These are phyloP conservation scores for Petunia secreta DNA, from an alignment of 257 asterid species.

Conservation along the genomic window DNA sequence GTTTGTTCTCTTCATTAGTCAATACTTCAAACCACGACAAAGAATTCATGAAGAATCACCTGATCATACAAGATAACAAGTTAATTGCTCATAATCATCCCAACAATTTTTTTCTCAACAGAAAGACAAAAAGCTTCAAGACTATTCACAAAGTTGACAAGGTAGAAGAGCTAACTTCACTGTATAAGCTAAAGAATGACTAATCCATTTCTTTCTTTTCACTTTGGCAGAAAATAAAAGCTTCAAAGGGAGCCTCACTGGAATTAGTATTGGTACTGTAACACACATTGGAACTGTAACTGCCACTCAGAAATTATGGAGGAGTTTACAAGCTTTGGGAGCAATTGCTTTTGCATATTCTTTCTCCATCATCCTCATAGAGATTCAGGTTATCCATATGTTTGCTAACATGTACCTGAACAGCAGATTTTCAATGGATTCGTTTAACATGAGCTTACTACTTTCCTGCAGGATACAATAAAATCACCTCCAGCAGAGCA, in stretches of 20 bases:
- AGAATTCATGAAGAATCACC: neutral
- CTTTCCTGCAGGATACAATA: slow-evolving; percentile 44
- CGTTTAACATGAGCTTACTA: neutral
- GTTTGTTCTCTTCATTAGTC: neutral
- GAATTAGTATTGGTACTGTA: slow-evolving; percentile 47
- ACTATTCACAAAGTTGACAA: too few species aligned
- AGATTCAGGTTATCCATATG: slow-evolving; percentile 44
- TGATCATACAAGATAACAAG: too few species aligned
- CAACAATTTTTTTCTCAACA: too few species aligned
- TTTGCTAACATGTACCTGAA: neutral
- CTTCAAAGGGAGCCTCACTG: slow-evolving; percentile 51
- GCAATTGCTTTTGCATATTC: slow-evolving; percentile 58
- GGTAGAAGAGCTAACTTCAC: too few species aligned
- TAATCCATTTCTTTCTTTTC: too few species aligned
- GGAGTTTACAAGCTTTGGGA: slow-evolving; percentile 54
- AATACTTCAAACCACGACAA: neutral
- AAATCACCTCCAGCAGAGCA: slow-evolving; percentile 49
- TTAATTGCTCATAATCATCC: too few species aligned
- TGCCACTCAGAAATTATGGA: slow-evolving; percentile 48
- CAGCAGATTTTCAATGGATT: too few species aligned
- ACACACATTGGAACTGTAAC: slow-evolving; percentile 45
- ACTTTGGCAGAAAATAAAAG: slow-evolving; percentile 33
- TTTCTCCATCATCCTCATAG: slow-evolving; percentile 49
- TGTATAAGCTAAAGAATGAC: too few species aligned
- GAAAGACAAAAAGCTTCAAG: too few species aligned